Percentiles rank a stretch among this genome's conserved stretches.
Conservation (phyloP, 805 yeast species). For the Kurtzmaniella fragi region DNA sequence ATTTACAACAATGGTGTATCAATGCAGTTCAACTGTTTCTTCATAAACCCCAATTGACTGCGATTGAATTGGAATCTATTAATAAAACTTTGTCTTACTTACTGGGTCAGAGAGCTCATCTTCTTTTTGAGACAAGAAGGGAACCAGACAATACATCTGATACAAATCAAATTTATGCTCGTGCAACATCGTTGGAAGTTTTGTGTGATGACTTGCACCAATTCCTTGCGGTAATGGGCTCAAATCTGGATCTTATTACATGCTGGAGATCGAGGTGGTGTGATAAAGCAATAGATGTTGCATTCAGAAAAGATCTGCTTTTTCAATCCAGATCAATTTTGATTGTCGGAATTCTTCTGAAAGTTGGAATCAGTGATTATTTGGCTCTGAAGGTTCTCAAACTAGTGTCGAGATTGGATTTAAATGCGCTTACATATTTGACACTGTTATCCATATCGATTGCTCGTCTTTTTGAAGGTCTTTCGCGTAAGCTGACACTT, state of each 20-base stretch:
- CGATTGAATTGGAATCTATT: constrained; percentile 33
- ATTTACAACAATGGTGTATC: constrained; percentile 55
- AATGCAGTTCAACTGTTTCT: constrained; percentile 68
- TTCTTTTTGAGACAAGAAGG: constrained; percentile 67
- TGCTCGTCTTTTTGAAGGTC: constrained; percentile 44
- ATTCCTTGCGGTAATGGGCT: constrained; percentile 46
- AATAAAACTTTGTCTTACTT: constrained; percentile 43
- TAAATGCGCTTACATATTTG: constrained; percentile 21
- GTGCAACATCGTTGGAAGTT: constrained; percentile 48
- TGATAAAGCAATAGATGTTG: constrained; percentile 57
- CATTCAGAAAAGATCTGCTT: constrained; percentile 50
- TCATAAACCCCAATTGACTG: constrained; percentile 48
- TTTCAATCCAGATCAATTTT: constrained; percentile 65
- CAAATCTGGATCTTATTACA: constrained; percentile 36
- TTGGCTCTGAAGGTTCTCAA: constrained; percentile 29
- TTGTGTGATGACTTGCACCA: constrained; percentile 52
- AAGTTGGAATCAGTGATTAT: constrained; percentile 57
- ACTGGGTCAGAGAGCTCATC: constrained; percentile 59
- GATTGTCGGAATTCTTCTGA: constrained; percentile 64
- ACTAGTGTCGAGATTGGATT: constrained; percentile 17
- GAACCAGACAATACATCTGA: constrained; percentile 35
- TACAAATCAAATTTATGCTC: constrained; percentile 32
- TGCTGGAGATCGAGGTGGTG: constrained; percentile 66
- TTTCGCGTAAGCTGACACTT: constrained; percentile 40
- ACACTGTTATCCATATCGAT: constrained; percentile 41